Evolutionary conservation across 371 early-diverging fungal genomes (phyloP).

Genomic region (Rhizomucor pusillus): DNA sequence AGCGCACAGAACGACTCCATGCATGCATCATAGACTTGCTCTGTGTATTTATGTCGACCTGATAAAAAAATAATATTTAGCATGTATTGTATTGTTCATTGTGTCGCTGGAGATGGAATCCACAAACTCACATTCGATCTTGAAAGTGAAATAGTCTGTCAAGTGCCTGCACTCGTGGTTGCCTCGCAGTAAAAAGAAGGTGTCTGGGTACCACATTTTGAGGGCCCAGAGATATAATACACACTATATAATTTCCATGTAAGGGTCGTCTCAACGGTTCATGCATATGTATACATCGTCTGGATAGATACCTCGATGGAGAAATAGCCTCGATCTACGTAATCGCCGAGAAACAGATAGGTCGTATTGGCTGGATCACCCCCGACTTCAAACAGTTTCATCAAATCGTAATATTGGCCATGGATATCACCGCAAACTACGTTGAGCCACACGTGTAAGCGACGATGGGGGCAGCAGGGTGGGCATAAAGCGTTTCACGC

Average conservation of each 20-base stretch:
- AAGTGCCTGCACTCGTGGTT: constrained; percentile 99
- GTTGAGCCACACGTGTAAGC: too few species aligned
- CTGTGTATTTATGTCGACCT: constrained; percentile 92
- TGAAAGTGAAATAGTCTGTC: constrained; percentile 98
- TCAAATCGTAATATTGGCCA: constrained; percentile 98
- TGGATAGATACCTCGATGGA: constrained; percentile 14
- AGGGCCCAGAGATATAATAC: constrained; percentile 87
- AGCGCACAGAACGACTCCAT: constrained; percentile 93
- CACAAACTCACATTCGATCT: constrained; percentile 83
- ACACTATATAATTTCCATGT: constrained; percentile 55
- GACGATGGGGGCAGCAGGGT: too few species aligned
- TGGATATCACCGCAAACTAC: constrained; percentile 98
- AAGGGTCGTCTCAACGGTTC: neutral
- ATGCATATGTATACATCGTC: neutral
- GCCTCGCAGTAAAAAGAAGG: constrained; percentile 92
- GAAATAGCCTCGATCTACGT: constrained; percentile 97
- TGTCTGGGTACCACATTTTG: constrained; percentile 91
- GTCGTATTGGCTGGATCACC: constrained; percentile 88
- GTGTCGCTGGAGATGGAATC: neutral
- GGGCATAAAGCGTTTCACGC: too few species aligned
- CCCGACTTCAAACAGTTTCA: constrained; percentile 97
- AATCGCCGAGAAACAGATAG: constrained; percentile 96
- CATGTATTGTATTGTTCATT: constrained; percentile 10
- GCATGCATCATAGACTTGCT: constrained; percentile 86
- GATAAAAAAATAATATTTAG: constrained; percentile 25